These are phyloP conservation scores for Candida smagusa DNA, from an alignment of 1,139 yeast genomes.

Conservation along the genomic window DNA sequence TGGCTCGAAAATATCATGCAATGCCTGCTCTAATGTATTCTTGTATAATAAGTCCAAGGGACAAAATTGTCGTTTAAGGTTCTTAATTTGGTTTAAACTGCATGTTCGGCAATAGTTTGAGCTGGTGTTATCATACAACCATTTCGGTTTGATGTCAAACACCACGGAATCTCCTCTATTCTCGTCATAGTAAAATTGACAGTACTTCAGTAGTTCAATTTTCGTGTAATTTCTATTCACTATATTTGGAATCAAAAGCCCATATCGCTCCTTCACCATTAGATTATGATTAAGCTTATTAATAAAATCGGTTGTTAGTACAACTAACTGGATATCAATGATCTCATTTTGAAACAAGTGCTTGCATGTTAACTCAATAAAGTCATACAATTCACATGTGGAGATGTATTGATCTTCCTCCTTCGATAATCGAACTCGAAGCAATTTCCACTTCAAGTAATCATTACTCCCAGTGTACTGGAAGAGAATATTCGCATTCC, in stretches of 20 bases:
- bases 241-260: constrained; percentile 41
- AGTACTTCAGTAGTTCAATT: constrained; percentile 31
- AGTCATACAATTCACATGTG: constrained; percentile 43
- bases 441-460: constrained; percentile 32
- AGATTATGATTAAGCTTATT: constrained; percentile 25
- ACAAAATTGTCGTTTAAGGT: constrained; percentile 37
- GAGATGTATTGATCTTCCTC: constrained; percentile 39
- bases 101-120: constrained; percentile 46
- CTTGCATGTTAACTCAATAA: constrained; percentile 41
- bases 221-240: constrained; percentile 31
- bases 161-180: constrained; percentile 24
- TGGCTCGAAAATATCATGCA: constrained; percentile 31
- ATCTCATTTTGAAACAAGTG: constrained; percentile 37
- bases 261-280: constrained; percentile 39
- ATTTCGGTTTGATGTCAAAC: constrained; percentile 46
- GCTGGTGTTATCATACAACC: constrained; percentile 41
- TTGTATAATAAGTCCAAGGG: constrained; percentile 39
- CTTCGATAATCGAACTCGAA: constrained; percentile 36
- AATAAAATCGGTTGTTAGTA: constrained; percentile 34
- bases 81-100: constrained; percentile 37
- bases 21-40: constrained; percentile 31
- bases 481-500: constrained; percentile 45
- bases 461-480: constrained; percentile 38
- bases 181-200: constrained; percentile 27
- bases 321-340: constrained; percentile 39